Conservation (phyloP, 345 rosid species). For the Acer negundo region DNA sequence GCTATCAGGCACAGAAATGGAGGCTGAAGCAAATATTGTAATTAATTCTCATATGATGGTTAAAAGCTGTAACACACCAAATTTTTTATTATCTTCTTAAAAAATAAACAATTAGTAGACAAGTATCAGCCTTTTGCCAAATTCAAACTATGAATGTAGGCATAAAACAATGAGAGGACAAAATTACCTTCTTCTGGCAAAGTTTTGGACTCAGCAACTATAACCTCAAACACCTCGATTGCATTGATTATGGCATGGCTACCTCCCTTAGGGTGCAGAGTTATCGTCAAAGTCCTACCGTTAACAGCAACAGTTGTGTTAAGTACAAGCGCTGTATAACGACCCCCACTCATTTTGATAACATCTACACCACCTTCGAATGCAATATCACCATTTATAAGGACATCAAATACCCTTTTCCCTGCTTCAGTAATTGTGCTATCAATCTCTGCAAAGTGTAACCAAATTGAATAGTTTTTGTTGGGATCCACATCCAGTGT, state of each 20-base stretch:
- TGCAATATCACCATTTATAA: constrained; percentile 63
- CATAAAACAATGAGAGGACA: neutral
- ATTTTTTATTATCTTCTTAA: neutral
- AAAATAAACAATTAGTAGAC: neutral
- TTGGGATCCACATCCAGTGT: constrained; percentile 91
- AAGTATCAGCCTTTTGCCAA: neutral
- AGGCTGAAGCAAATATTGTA: neutral
- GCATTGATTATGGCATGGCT: constrained; percentile 78
- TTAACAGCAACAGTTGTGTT: constrained; percentile 73
- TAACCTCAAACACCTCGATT: constrained; percentile 85
- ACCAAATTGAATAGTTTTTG: constrained; percentile 86
- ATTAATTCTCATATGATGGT: neutral
- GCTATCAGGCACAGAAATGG: neutral
- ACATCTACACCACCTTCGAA: constrained; percentile 67
- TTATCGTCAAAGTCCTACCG: constrained; percentile 77
- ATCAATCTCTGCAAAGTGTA: constrained; percentile 97
- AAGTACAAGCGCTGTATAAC: constrained; percentile 74
- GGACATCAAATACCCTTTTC: constrained; percentile 77
- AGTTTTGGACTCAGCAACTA: constrained; percentile 71
- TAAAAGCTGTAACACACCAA: neutral
- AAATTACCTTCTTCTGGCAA: constrained; percentile 73
- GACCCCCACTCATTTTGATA: constrained; percentile 63
- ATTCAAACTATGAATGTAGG: neutral
- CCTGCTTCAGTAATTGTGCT: constrained; percentile 56
- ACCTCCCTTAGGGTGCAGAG: constrained; percentile 68